Conservation (phyloP, 2,329 filamentous ascomycete species). For the Sporothrix inflata region DNA sequence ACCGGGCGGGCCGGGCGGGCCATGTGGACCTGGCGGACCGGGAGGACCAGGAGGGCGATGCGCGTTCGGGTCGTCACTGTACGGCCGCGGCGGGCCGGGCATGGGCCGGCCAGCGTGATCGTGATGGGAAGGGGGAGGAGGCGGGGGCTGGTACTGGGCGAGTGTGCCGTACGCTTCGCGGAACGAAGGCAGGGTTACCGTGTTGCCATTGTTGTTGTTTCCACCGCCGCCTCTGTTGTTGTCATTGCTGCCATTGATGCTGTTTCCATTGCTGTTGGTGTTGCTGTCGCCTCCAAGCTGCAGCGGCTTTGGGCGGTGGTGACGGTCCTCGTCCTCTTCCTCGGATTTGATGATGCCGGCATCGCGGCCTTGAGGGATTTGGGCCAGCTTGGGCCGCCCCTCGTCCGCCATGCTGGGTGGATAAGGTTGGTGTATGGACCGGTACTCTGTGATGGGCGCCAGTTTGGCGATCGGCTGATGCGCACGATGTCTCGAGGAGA, state of each 20-base stretch:
- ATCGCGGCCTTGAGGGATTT: constrained; percentile 31
- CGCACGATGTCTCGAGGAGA: neutral
- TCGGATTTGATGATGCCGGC: constrained; percentile 25
- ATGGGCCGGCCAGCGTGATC: constrained; percentile 28
- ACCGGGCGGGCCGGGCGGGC: constrained; percentile 46
- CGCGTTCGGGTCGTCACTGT: constrained; percentile 44
- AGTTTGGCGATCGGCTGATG: constrained; percentile 29
- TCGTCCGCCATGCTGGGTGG: constrained; percentile 34
- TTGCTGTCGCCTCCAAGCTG: neutral
- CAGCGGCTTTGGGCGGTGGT: constrained; percentile 28
- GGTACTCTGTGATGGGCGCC: constrained; percentile 32
- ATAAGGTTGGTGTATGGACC: constrained; percentile 15
- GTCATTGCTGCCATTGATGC: neutral
- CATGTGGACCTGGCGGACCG: constrained; percentile 53
- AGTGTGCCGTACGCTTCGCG: constrained; percentile 33
- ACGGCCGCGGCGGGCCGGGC: constrained; percentile 23
- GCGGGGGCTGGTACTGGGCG: constrained; percentile 24
- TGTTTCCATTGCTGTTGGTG: neutral
- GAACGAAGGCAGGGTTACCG: constrained; percentile 33
- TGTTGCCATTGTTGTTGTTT: constrained; percentile 23
- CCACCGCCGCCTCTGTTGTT: neutral
- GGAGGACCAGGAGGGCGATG: constrained; percentile 49
- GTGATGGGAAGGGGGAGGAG: constrained; percentile 19
- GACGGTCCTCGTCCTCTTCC: constrained; percentile 32
- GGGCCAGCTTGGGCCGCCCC: constrained; percentile 30